Base-by-base conservation (phyloP, 1,284 basidiomycete genomes). In the Malassezia nana region DNA sequence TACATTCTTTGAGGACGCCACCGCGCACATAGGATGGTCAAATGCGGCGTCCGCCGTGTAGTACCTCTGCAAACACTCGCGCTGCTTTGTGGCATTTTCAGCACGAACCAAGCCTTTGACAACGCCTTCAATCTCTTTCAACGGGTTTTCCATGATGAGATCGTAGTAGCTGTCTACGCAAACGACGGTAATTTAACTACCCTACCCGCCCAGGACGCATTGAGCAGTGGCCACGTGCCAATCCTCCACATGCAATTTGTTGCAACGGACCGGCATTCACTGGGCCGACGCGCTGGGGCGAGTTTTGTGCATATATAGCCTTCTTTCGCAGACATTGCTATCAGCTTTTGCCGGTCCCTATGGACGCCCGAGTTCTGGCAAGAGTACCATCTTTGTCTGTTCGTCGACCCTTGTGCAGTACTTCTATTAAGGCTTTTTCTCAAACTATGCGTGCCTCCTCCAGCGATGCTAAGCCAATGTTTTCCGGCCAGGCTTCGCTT, bases 21-120 rank as follows among this genome's bases (percentile, higher is more conserved):
- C 69, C n/a, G 64, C 55, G 44, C 65, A 69, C 49, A 74, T 64
- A 1, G 62, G 59, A 41, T 74, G 71, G 50, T 74, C 69, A 44
- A 74, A 72, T 20, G 61, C 60, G 1, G 68, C 68, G 46, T 72
- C 65, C 16, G 64, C 60, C 6, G 62, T 55, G 54, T 64, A 71
- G 55, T 69, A 69, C 16, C 41, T 52, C 43, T 67, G 60, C 43
- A 72, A 51, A 38, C 51, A 53, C 9, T 61, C 59, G 50, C 64
- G 64, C 41, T 74, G 71, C 42, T 63, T 57, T 12, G 62, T 58
- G 6, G 71, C 69, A 38, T 62, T 60, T 24, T 58, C 53, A 2
- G 71, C 65, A 9, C 65, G 58, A 12, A 72, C 64, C 10, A 74
- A 63, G 18, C 66, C 69, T 41, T 69, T 62, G 45, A 74, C 65